Conservation (phyloP, 306 rosid genomes). For the Hippophae tibetana region DNA sequence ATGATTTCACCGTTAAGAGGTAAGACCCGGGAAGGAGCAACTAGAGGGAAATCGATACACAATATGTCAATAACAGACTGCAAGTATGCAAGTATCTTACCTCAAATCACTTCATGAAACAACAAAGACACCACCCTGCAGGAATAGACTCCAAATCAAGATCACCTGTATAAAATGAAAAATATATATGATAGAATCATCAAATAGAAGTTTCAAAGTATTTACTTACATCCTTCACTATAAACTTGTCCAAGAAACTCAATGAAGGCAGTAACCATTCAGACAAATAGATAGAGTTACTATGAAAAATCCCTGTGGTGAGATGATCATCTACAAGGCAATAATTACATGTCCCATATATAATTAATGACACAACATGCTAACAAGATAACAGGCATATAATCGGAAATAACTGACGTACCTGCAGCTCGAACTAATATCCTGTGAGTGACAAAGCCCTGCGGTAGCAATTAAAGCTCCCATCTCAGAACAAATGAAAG, state of each 20-base stretch:
- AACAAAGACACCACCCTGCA: no score
- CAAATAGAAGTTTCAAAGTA: not conserved
- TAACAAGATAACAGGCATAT: not conserved
- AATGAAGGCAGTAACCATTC: slow-evolving; percentile 77
- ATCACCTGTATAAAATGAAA: no score
- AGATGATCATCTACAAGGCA: slow-evolving; percentile 45
- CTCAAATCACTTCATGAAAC: no score
- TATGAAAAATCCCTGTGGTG: slow-evolving; percentile 24
- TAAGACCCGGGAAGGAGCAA: no score
- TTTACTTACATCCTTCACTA: slow-evolving; percentile 59
- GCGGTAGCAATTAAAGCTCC: slow-evolving; percentile 20
- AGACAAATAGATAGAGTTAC: slow-evolving; percentile 33
- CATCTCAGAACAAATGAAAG: no score
- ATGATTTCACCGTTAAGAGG: no score
- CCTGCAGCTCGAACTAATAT: slow-evolving; percentile 65
- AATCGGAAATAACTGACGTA: slow-evolving; percentile 14
- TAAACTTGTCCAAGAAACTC: slow-evolving; percentile 38
- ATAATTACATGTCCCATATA: not conserved
- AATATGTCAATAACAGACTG: no score
- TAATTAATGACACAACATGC: slow-evolving; percentile 5
- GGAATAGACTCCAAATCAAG: no score
- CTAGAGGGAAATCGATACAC: no score
- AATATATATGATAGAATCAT: no score
- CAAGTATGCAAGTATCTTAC: no score
- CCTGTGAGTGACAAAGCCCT: slow-evolving; percentile 83